Evolutionary conservation across 225 moss, liverwort and hornwort genomes (phyloP), one percentile per base, ranked within the genome.

Genomic region (Pseudisothecium myosuroides): DNA sequence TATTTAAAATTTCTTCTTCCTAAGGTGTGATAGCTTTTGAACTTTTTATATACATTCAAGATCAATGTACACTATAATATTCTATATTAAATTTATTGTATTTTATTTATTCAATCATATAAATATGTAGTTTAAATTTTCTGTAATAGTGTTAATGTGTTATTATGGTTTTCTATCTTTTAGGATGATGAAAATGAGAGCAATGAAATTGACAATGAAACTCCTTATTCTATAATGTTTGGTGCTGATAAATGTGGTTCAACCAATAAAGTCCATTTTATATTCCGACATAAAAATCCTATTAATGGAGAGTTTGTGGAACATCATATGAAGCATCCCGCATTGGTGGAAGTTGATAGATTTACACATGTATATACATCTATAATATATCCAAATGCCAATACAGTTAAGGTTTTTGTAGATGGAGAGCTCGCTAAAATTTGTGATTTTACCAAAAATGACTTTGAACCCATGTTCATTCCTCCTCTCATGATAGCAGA

Each of bases 41-140:
- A 59, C 12, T 39, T 28, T n/a, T 18, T 39, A 17, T 39, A 58
- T n/a, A n/a, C 2, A 27, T 65, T 34, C 3, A 58, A 55, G 9
- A 79, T 58, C 5, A n/a, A 17, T 26, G 7, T 12, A 18, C 3
- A 80, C 3, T 18, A 28, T 5, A 58, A 58, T 10, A 19, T 15
- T n/a, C 5, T 39, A 80, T 2, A 39, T 28, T 18, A 80, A 0
- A 0, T 5, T 5, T 39, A 28, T 28, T 79, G 3, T 18, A 18
- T 3, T 58, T 37, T 7, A 10, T 17, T 26, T 1, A n/a, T 24
- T 56, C 6, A 32, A 32, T 64, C 8, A 11, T 78, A 9, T 56
- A 2, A n/a, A 10, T 78, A 11, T 11, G 0, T 16, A 26, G 26
- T n/a, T 78, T 17, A 55, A 56, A 17, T 0, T 56, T 0, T 2